phyloP scores from a whole-genome alignment of 75 land plant species.

The Pseudotsuga menziesii region DNA sequence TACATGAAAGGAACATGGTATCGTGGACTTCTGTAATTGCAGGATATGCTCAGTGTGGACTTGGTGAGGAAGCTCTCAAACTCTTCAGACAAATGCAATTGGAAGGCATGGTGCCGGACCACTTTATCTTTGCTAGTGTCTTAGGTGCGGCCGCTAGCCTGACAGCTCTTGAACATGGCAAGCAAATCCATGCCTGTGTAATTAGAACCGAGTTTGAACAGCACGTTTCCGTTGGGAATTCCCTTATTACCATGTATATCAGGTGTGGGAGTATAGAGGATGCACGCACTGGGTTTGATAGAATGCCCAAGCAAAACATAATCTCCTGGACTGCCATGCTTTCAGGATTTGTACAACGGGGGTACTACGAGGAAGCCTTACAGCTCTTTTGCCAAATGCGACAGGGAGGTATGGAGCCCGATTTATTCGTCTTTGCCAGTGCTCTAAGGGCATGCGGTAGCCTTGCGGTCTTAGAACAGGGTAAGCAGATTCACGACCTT shows the following conservation, averaged over 20 bases:
- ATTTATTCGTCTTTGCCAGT: conserved; percentile 67
- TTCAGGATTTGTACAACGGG: conserved; percentile 54
- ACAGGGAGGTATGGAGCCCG: conserved; percentile 21
- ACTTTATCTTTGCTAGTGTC: no score
- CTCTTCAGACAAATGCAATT: conserved; percentile 18
- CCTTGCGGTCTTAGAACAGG: conserved; percentile 46
- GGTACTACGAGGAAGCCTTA: conserved; percentile 44
- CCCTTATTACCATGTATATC: conserved; percentile 37
- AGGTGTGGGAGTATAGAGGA: conserved; percentile 24
- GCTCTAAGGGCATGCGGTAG: conserved; percentile 70
- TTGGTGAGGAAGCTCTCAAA: conserved; percentile 26
- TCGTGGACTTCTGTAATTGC: conserved; percentile 42
- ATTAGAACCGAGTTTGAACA: conserved; percentile 20
- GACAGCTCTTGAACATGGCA: background rate
- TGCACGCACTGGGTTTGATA: conserved; percentile 14
- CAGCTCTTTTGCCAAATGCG: conserved; percentile 25
- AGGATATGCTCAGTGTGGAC: conserved; percentile 31
- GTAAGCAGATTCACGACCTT: conserved; percentile 43
- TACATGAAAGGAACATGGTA: conserved; percentile 15
- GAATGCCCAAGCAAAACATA: conserved; percentile 13
- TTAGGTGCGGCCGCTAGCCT: no score
- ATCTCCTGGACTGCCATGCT: conserved; percentile 59
- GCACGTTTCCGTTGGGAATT: conserved; percentile 37
- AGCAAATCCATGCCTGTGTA: conserved; percentile 28
- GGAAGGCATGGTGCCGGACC: conserved; percentile 11